A percentile compares a stretch with the other conserved stretches of the same genome.
These are phyloP conservation scores for Arthrinium puccinioides DNA, from an alignment of 2,329 filamentous ascomycete species.

Conservation along the genomic window DNA sequence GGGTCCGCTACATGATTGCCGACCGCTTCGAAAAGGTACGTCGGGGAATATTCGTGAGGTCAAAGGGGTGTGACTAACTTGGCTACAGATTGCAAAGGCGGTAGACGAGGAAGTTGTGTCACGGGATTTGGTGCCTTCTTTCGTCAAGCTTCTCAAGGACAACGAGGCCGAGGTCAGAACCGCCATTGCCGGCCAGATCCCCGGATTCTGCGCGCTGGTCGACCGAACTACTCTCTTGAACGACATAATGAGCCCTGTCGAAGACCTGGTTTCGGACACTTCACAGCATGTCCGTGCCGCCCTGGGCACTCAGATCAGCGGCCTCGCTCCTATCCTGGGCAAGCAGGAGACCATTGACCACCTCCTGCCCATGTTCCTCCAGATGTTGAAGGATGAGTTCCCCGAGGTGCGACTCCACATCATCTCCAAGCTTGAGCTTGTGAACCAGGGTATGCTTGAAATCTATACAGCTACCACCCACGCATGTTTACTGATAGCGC, in stretches of 20 bases:
- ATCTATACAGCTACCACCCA: too few species aligned
- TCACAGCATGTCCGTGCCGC: conserved; percentile 96
- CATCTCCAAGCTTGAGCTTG: conserved; percentile 97
- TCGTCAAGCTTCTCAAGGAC: conserved; percentile 96
- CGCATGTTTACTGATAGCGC: background rate
- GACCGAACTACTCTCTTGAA: conserved; percentile 83
- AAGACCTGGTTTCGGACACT: conserved; percentile 90
- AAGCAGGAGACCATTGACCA: conserved; percentile 98
- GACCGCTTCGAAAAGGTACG: conserved; percentile 93
- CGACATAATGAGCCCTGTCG: conserved; percentile 93
- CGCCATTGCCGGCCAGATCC: conserved; percentile 94
- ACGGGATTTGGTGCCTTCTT: conserved; percentile 88
- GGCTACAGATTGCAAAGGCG: conserved; percentile 90
- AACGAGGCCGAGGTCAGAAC: conserved; percentile 96
- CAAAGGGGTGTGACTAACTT: too few species aligned
- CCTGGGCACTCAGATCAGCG: conserved; percentile 93
- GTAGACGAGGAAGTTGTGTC: conserved; percentile 95
- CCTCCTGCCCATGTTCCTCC: conserved; percentile 94
- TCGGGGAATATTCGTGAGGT: too few species aligned
- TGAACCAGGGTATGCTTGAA: conserved; percentile 71
- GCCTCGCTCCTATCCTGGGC: conserved; percentile 90
- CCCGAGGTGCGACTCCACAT: conserved; percentile 97
- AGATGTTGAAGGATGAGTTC: conserved; percentile 99
- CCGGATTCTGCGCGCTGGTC: conserved; percentile 87
- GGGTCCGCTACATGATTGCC: conserved; percentile 98